Conservation (phyloP, 2,329 filamentous ascomycete species). For the Fusarium sp. region DNA sequence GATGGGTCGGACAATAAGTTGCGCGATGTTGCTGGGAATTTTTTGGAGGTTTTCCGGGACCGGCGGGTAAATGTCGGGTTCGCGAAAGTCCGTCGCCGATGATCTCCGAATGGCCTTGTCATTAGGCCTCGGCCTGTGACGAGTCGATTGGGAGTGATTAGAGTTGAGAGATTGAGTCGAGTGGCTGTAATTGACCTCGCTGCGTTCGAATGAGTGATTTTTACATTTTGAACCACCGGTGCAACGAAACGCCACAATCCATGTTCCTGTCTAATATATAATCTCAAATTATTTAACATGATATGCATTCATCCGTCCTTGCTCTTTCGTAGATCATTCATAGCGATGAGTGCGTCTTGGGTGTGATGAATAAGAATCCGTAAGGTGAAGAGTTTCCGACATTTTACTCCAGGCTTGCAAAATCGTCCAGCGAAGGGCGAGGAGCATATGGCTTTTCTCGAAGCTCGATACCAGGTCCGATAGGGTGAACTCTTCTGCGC, state of each 20-base stretch:
- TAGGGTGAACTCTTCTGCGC: slow-evolving; percentile 70
- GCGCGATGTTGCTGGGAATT: slow-evolving; percentile 32
- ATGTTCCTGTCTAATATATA: slow-evolving; percentile 41
- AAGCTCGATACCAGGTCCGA: slow-evolving; percentile 87
- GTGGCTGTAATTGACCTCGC: not conserved
- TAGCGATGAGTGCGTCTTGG: not conserved
- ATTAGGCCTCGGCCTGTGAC: slow-evolving; percentile 18
- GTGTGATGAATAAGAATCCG: not conserved
- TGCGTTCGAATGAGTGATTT: slow-evolving; percentile 25
- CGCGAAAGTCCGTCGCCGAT: slow-evolving; percentile 26
- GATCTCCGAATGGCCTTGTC: slow-evolving; percentile 21
- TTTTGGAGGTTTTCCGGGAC: slow-evolving; percentile 44
- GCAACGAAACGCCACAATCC: slow-evolving; percentile 23
- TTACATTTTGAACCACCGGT: slow-evolving; percentile 34
- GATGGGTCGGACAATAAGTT: slow-evolving; percentile 25
- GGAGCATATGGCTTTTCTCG: slow-evolving; percentile 69
- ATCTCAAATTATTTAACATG: slow-evolving; percentile 39
- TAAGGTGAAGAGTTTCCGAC: not conserved
- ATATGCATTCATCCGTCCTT: slow-evolving; percentile 28
- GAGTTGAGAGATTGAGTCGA: not conserved
- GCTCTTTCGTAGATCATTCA: slow-evolving; percentile 11
- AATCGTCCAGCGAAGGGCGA: slow-evolving; percentile 69
- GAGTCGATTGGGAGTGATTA: not conserved
- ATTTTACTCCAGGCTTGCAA: slow-evolving; percentile 73
- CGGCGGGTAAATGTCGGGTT: slow-evolving; percentile 52